These are phyloP conservation scores for Penicillium sp. DNA, from an alignment of 2,329 filamentous ascomycete species.

Conservation along the genomic window DNA sequence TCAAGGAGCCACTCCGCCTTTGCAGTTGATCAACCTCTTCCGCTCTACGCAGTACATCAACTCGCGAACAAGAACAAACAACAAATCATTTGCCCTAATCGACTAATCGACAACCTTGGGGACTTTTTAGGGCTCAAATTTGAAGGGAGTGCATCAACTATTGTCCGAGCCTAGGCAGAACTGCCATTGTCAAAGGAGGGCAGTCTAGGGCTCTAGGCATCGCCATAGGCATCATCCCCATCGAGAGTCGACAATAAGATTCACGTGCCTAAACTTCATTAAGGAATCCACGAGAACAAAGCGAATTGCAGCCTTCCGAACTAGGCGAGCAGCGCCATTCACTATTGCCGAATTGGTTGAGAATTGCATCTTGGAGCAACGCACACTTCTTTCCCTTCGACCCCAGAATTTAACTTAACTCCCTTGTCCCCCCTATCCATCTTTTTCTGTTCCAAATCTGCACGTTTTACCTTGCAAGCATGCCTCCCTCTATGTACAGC, in stretches of 20 bases:
- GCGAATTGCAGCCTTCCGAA: background rate
- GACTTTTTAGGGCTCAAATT: background rate
- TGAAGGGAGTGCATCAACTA: background rate
- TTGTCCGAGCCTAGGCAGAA: background rate
- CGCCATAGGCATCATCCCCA: background rate
- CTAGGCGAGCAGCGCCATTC: background rate
- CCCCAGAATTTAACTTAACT: background rate
- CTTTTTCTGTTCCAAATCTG: background rate
- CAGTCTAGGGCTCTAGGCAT: background rate
- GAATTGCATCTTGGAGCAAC: background rate
- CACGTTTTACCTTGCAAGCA: conserved; percentile 44
- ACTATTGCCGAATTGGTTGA: background rate
- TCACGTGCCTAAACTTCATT: background rate
- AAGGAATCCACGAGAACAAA: background rate
- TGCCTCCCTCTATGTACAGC: conserved; percentile 56
- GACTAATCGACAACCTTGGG: background rate
- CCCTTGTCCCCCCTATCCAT: background rate
- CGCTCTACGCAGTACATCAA: background rate
- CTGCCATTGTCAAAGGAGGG: background rate
- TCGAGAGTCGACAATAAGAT: background rate
- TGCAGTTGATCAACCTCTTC: background rate
- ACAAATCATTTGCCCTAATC: background rate
- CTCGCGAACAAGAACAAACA: background rate
- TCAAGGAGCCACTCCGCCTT: conserved; percentile 15
- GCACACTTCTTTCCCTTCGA: background rate